Evolutionary conservation across 441 rosid genomes (phyloP).

Genomic region (Theobroma grandiflorum): DNA sequence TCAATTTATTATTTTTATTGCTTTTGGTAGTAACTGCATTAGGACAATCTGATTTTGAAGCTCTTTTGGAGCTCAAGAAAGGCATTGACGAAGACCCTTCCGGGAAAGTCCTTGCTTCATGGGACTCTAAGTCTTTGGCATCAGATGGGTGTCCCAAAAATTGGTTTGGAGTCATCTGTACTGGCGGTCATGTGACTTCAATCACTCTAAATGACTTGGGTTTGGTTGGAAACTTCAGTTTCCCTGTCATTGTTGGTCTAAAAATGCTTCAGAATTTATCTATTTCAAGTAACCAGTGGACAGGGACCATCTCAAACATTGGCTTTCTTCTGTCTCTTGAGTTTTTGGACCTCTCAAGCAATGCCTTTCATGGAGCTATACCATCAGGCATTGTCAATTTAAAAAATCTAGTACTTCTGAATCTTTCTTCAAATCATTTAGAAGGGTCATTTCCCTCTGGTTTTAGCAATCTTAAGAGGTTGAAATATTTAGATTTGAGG

Average conservation of each 20-base stretch:
- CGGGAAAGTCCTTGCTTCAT: slow-evolving; percentile 63
- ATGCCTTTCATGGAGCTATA: slow-evolving; percentile 62
- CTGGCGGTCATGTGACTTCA: slow-evolving; percentile 65
- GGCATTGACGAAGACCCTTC: slow-evolving; percentile 71
- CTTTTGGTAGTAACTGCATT: slow-evolving; percentile 50
- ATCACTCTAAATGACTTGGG: slow-evolving; percentile 66
- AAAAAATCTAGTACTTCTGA: slow-evolving; percentile 53
- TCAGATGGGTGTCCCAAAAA: slow-evolving; percentile 74
- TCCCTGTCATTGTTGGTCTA: slow-evolving; percentile 60
- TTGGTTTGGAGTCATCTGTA: slow-evolving; percentile 79
- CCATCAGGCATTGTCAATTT: slow-evolving; percentile 54
- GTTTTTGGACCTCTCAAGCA: slow-evolving; percentile 64
- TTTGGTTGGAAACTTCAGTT: slow-evolving; percentile 73
- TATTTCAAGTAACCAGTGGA: slow-evolving; percentile 63
- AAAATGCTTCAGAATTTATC: slow-evolving; percentile 68
- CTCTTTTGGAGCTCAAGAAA: slow-evolving; percentile 80
- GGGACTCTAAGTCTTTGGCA: slow-evolving; percentile 69
- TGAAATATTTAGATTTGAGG: slow-evolving; percentile 70
- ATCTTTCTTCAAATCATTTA: slow-evolving; percentile 63
- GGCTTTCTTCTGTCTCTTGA: slow-evolving; percentile 61
- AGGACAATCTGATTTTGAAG: slow-evolving; percentile 76
- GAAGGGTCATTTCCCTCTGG: slow-evolving; percentile 64
- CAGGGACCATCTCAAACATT: slow-evolving; percentile 70
- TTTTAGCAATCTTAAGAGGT: slow-evolving; percentile 51
- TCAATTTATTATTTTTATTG: slow-evolving; percentile 50